Conservation (phyloP, 2,329 filamentous ascomycete genomes). For the Ophiocordyceps unilateralis region DNA sequence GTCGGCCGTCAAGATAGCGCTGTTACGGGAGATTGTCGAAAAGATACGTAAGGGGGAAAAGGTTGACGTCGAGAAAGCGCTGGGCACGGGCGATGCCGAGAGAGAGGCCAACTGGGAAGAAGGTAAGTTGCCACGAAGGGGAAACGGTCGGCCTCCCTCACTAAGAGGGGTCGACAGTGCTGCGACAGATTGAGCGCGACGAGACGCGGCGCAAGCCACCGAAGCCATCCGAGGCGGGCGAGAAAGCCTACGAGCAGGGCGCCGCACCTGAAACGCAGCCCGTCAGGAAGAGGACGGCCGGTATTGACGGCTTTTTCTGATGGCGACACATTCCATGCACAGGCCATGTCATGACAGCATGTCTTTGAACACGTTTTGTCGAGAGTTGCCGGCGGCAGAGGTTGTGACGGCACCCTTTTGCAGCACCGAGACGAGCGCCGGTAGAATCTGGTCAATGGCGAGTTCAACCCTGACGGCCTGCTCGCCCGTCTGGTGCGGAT, state of each 20-base stretch:
- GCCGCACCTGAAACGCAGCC: slow-evolving; percentile 7
- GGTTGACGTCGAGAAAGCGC: slow-evolving; percentile 66
- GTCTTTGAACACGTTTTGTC: slow-evolving; percentile 31
- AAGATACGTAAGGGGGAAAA: slow-evolving; percentile 54
- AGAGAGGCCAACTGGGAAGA: slow-evolving; percentile 81
- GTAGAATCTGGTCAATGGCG: slow-evolving; percentile 39
- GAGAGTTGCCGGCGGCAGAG: background rate
- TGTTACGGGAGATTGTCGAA: slow-evolving; percentile 60
- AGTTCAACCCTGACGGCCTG: slow-evolving; percentile 39
- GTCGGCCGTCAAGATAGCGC: slow-evolving; percentile 60
- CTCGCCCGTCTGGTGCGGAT: slow-evolving; percentile 31
- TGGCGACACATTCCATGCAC: background rate
- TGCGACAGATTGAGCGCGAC: slow-evolving; percentile 50
- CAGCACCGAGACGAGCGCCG: slow-evolving; percentile 35
- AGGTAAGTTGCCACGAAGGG: slow-evolving; percentile 28
- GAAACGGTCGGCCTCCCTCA: too few species aligned
- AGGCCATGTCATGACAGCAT: slow-evolving; percentile 33
- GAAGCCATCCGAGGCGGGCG: slow-evolving; percentile 11
- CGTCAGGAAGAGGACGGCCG: slow-evolving; percentile 10
- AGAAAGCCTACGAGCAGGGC: slow-evolving; percentile 4
- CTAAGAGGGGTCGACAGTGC: slow-evolving; percentile 25
- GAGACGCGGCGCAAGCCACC: slow-evolving; percentile 29
- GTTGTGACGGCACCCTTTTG: slow-evolving; percentile 11
- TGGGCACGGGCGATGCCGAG: slow-evolving; percentile 62
- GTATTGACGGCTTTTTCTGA: slow-evolving; percentile 34